These are phyloP conservation scores for Irpex sp. DNA, from an alignment of 1,284 basidiomycete genomes.

Conservation along the genomic window DNA sequence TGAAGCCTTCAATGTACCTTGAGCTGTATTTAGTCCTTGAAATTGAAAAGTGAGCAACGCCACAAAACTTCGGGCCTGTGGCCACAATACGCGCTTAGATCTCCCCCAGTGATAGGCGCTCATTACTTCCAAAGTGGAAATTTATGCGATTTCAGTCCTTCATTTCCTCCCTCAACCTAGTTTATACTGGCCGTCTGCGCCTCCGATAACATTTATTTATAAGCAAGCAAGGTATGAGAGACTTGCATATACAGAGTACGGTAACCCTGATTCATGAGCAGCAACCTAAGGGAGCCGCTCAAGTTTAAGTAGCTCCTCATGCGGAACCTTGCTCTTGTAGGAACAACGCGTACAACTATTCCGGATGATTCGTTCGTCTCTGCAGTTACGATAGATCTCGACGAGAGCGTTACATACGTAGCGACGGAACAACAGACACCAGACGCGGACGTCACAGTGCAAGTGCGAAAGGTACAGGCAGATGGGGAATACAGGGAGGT, in stretches of 20 bases:
- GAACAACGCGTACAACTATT: conserved; percentile 23
- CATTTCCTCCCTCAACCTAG: neutral
- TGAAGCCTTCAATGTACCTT: too few species aligned
- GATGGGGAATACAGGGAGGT: conserved; percentile 18
- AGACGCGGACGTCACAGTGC: conserved; percentile 44
- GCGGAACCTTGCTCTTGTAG: conserved; percentile 42
- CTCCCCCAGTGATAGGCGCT: neutral
- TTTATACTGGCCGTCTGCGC: too few species aligned
- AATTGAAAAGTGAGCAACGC: neutral
- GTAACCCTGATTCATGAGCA: neutral
- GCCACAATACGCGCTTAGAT: neutral
- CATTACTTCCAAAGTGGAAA: neutral
- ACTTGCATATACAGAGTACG: neutral
- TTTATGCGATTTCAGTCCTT: neutral
- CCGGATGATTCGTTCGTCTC: conserved; percentile 28
- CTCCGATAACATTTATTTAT: neutral
- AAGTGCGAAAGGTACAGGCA: conserved; percentile 50
- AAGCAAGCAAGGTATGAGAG: neutral
- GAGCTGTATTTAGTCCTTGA: too few species aligned
- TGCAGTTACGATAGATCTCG: conserved; percentile 62
- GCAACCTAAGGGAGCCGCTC: neutral
- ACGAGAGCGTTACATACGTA: conserved; percentile 59
- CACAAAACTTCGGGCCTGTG: neutral
- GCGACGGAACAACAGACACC: conserved; percentile 52
- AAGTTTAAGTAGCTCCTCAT: conserved; percentile 17